A percentile compares a stretch with the other conserved stretches of the same genome.
These are phyloP conservation scores for Arthrobotrys conoides DNA, from an alignment of 2,329 filamentous ascomycete species.

Conservation along the genomic window DNA sequence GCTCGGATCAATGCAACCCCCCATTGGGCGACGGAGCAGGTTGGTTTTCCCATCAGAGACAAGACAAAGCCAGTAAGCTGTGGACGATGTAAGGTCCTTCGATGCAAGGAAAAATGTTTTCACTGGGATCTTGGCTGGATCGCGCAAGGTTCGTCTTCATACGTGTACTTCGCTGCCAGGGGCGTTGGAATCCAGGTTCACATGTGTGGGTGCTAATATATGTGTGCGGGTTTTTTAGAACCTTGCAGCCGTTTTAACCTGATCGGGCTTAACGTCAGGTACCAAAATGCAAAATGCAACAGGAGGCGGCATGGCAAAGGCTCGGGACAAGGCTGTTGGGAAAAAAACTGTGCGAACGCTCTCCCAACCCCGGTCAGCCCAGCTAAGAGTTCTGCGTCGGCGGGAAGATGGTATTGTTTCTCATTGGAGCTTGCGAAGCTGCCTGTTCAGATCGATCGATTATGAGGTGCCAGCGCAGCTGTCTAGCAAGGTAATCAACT, in stretches of 20 bases:
- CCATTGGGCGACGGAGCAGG: conserved; percentile 33
- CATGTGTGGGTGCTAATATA: conserved; percentile 20
- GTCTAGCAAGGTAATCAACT: conserved; percentile 1
- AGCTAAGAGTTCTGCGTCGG: conserved; percentile 27
- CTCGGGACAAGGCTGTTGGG: conserved; percentile 51
- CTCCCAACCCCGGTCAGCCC: conserved; percentile 38
- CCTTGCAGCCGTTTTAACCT: conserved; percentile 55
- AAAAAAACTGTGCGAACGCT: conserved; percentile 32
- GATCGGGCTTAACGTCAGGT: conserved; percentile 59
- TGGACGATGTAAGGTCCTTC: conserved; percentile 35
- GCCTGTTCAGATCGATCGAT: conserved; percentile 37
- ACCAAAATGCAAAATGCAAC: conserved; percentile 60
- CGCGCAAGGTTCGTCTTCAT: conserved; percentile 26
- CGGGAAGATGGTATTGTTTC: conserved; percentile 30
- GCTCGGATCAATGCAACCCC: conserved; percentile 56
- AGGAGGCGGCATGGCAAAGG: conserved; percentile 46
- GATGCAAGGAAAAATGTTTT: conserved; percentile 25
- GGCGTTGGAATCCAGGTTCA: conserved; percentile 31
- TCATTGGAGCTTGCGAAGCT: conserved; percentile 44
- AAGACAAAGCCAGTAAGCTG: conserved; percentile 15
- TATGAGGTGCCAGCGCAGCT: conserved; percentile 49
- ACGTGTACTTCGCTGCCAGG: conserved; percentile 49
- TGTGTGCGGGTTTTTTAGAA: conserved; percentile 37
- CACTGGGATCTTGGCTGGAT: conserved; percentile 35
- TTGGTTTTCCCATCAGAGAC: conserved; percentile 39